Evolutionary conservation across 768 basidiomycete species (phyloP).

Genomic region (Boletus vinaceobasis): DNA sequence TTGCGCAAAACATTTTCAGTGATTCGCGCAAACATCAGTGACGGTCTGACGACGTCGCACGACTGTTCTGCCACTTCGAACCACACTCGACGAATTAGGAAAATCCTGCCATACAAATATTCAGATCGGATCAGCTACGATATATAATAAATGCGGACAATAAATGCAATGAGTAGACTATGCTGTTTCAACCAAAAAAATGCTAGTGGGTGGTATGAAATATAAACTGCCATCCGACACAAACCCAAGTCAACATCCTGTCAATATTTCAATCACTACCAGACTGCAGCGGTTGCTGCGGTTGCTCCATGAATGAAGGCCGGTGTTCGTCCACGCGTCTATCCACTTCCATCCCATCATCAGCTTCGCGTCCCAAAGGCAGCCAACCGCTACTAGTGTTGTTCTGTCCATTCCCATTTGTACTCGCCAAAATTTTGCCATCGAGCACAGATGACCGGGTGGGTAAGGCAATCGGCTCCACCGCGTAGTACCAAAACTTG

Average conservation of each 20-base stretch:
- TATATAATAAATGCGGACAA: constrained; percentile 16
- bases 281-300: constrained; percentile 11
- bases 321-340: constrained; percentile 11
- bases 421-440: constrained; percentile 10
- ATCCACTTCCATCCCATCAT: constrained; percentile 25
- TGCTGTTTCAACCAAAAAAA: constrained; percentile 26
- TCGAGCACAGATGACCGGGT: constrained; percentile 11
- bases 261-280: constrained; percentile 5
- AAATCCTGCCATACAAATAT: constrained; percentile 1
- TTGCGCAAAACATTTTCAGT: constrained; percentile 42
- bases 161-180: constrained; percentile 31
- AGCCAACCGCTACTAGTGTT: constrained; percentile 7
- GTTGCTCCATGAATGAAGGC: constrained; percentile 16
- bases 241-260: constrained; percentile 3
- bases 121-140: constrained; percentile 6
- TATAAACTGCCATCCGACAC: constrained; percentile 11
- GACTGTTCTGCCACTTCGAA: background rate
- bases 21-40: constrained; percentile 34
- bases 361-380: background rate
- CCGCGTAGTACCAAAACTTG: constrained; percentile 87
- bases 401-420: constrained; percentile 23
- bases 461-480: constrained; percentile 57
- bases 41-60: background rate
- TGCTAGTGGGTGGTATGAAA: constrained; percentile 31
- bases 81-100: constrained; percentile 14